These are phyloP conservation scores for Mortierella sp. DNA, from an alignment of 371 early-diverging fungal species.

Conservation along the genomic window DNA sequence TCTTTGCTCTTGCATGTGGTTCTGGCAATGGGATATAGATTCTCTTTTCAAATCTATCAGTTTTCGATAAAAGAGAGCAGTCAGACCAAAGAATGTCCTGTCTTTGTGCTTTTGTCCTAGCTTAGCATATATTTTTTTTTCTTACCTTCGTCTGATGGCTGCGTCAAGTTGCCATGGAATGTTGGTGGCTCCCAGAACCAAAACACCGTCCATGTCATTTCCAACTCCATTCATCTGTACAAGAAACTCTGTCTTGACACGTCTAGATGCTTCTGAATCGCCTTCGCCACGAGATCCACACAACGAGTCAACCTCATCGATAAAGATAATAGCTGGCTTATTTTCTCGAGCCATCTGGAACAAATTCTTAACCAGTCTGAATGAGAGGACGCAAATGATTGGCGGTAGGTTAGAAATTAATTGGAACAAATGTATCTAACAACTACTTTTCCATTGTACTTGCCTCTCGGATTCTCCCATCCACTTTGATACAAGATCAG, in stretches of 20 bases:
- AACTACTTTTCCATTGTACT: conserved; percentile 23
- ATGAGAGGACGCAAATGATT: background rate
- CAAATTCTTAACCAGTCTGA: conserved; percentile 90
- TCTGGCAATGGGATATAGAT: conserved; percentile 98
- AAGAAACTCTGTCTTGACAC: conserved; percentile 96
- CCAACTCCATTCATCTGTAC: conserved; percentile 99
- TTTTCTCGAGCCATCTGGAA: conserved; percentile 95
- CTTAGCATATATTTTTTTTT: background rate
- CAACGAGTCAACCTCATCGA: conserved; percentile 98
- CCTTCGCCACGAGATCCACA: conserved; percentile 96
- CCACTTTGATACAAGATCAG: conserved; percentile 97
- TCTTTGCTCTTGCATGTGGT: conserved; percentile 84
- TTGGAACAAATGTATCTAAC: background rate
- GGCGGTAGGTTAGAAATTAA: background rate
- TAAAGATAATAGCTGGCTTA: conserved; percentile 96
- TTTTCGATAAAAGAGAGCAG: background rate
- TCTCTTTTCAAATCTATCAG: conserved; percentile 91
- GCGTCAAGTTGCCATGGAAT: conserved; percentile 97
- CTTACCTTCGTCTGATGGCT: conserved; percentile 91
- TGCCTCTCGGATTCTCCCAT: conserved; percentile 96
- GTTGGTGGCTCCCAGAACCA: conserved; percentile 97
- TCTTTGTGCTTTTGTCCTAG: background rate
- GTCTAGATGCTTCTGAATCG: conserved; percentile 93
- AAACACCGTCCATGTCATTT: conserved; percentile 91
- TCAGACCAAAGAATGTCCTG: background rate